Conservation (phyloP, 1,139 yeast genomes). For the Lodderomyces theae region DNA sequence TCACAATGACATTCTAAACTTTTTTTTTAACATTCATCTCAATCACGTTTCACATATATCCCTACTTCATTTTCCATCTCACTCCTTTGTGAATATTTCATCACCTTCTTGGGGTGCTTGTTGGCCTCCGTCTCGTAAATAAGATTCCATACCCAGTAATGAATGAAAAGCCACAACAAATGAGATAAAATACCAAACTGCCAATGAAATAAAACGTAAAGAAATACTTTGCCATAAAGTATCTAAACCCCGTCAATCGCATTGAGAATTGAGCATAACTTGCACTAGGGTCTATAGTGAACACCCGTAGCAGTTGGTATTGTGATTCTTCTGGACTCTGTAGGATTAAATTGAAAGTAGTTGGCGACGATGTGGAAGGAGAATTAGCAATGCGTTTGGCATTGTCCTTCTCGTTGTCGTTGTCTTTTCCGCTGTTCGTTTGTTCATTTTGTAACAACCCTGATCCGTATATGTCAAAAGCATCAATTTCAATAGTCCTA, state of each 20-base stretch:
- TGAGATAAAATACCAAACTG: slow-evolving; percentile 46
- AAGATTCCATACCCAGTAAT: slow-evolving; percentile 21
- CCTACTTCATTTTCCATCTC: no score
- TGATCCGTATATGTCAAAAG: slow-evolving; percentile 9
- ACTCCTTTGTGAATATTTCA: no score
- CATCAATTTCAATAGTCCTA: slow-evolving; percentile 20
- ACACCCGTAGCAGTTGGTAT: neutral
- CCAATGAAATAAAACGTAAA: slow-evolving; percentile 49
- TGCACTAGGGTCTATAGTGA: slow-evolving; percentile 12
- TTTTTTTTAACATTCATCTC: no score
- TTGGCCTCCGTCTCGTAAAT: neutral
- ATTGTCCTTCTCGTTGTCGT: neutral
- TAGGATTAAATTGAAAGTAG: neutral
- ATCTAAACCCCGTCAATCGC: slow-evolving; percentile 57
- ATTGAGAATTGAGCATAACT: slow-evolving; percentile 21
- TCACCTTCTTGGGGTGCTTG: slow-evolving; percentile 2
- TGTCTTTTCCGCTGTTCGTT: no score
- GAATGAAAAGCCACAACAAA: slow-evolving; percentile 31
- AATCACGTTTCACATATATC: no score
- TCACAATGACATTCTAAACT: no score
- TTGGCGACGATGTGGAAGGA: neutral
- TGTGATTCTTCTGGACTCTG: neutral
- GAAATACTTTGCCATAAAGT: slow-evolving; percentile 52
- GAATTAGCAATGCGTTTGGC: no score
- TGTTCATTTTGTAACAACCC: slow-evolving; percentile 1